Base-by-base conservation (phyloP, 345 rosid species). In the Cardamine chenopodiifolia region DNA sequence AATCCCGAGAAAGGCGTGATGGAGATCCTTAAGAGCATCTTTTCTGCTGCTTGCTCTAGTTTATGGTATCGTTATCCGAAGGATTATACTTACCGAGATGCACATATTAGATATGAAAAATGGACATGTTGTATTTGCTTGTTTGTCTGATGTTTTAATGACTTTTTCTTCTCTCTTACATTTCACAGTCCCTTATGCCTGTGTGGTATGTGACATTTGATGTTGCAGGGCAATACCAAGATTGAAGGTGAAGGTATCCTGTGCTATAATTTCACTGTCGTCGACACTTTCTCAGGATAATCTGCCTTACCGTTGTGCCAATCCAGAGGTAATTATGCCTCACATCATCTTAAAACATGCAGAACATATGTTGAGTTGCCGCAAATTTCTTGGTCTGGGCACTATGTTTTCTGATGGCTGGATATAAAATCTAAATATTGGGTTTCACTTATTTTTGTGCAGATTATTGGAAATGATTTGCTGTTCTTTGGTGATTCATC, bases 231-330 rank as follows among this genome's bases (percentile, higher is more conserved):
- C 86, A 86, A 80, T 85, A 15, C 81, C 85, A 25, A 85, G 81
- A 82, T 57, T 73, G 65, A 91, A 82, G 68, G 59, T 73, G n/a
- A 86, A 79, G 78, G 74, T 87, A 74, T 82, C 75, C 44, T 88
- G 86, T 37, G 90, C 88, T 12, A 78, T 88, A 53, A 59, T 93
- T 68, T 79, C 80, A 32, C 80, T 89, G 73, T 81, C 75, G 57
- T 88, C 90, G 17, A 75, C 94, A 32, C 90, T 89, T 50, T 86
- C 91, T 66, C 97, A 93, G 80, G 81, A 75, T 68, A 84, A 80
- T 77, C 86, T 93, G 48, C 98, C 98, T 10, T 93, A 89, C 77
- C 84, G 31, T 79, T 81, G 82, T 32, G 60, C 72, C 58, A 42
- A 75, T 63, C 74, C 78, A 3, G 87, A 85, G 97, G 98, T 86